Percentiles rank a stretch among this genome's conserved stretches.
phyloP scores from a whole-genome alignment of 2,329 filamentous ascomycete genomes.

The Penicillium sp. region DNA sequence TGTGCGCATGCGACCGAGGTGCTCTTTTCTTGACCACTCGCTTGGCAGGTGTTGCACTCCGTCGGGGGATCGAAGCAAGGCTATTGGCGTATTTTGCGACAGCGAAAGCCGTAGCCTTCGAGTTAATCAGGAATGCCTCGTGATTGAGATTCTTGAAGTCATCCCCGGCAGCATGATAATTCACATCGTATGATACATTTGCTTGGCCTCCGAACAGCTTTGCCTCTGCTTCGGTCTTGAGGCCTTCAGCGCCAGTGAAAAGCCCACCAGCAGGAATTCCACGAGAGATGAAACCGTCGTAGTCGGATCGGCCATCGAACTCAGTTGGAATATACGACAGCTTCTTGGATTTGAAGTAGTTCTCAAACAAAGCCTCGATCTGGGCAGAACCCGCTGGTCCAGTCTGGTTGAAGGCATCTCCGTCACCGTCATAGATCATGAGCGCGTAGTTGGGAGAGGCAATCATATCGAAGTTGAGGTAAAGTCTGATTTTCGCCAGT shows the following conservation, averaged over 20 bases:
- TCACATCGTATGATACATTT: conserved; percentile 56
- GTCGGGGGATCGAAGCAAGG: conserved; percentile 23
- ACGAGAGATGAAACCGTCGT: conserved; percentile 71
- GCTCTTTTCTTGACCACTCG: conserved; percentile 4
- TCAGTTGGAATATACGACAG: conserved; percentile 68
- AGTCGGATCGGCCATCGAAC: conserved; percentile 79
- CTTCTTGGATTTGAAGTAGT: conserved; percentile 63
- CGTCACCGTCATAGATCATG: conserved; percentile 54
- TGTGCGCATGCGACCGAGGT: conserved; percentile 17
- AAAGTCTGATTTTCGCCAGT: conserved; percentile 61
- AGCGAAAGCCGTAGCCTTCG: conserved; percentile 28
- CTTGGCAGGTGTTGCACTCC: conserved; percentile 3
- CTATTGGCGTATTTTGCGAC: conserved; percentile 31
- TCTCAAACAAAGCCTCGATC: conserved; percentile 65
- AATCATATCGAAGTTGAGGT: conserved; percentile 74
- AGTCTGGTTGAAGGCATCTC: conserved; percentile 50
- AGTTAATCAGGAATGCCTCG: conserved; percentile 29
- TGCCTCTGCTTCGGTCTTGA: conserved; percentile 69
- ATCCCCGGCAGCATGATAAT: conserved; percentile 58
- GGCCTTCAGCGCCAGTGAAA: conserved; percentile 72
- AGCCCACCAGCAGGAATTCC: conserved; percentile 74
- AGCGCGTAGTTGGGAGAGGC: conserved; percentile 61
- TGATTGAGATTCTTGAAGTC: conserved; percentile 55
- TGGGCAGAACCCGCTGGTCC: conserved; percentile 66
- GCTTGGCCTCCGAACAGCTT: conserved; percentile 69